Evolutionary conservation across 805 yeast genomes (phyloP).

Genomic region (Hanseniaspora singularis): DNA sequence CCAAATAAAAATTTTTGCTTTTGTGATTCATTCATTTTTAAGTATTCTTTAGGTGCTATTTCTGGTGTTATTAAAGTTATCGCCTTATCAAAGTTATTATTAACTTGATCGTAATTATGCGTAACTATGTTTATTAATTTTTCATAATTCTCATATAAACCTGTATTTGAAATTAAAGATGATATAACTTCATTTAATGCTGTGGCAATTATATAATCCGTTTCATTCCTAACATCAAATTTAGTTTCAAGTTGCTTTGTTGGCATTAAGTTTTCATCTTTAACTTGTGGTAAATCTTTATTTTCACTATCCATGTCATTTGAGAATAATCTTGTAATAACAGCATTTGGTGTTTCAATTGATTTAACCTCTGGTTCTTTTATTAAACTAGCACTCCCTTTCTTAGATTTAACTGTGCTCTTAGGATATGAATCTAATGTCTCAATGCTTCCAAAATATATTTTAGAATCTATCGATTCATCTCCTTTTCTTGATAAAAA

Average conservation of each 20-base stretch:
- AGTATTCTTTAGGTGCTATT: neutral
- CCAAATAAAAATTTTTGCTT: conserved; percentile 6
- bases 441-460: neutral
- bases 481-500: neutral
- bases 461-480: no score
- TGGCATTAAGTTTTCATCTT: neutral
- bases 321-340: neutral
- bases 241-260: no score
- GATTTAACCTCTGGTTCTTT: no score
- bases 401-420: no score
- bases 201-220: neutral
- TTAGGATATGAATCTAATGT: neutral
- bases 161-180: neutral
- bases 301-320: neutral
- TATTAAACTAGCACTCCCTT: no score
- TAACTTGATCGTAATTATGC: neutral
- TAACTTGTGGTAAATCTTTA: neutral
- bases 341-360: neutral
- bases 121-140: neutral
- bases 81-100: neutral
- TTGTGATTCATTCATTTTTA: neutral
- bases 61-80: neutral
- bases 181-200: conserved; percentile 2
- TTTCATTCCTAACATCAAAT: neutral
- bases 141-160: neutral